Percentiles rank a stretch among this genome's conserved stretches.
Conservation (phyloP, 2,329 filamentous ascomycete genomes). For the Neoscytalidium dimidiatum region DNA sequence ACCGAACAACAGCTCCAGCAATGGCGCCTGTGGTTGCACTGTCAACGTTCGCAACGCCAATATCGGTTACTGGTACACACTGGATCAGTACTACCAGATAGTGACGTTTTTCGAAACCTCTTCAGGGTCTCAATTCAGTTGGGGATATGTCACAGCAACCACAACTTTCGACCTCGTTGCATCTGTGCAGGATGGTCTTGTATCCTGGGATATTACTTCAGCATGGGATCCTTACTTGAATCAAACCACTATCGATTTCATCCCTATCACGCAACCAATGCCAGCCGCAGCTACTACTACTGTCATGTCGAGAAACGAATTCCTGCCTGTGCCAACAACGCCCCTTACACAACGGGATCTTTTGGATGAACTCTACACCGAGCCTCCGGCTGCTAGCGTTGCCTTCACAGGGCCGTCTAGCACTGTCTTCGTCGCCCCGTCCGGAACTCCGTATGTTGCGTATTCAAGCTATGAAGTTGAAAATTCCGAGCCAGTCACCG, state of each 20-base stretch:
- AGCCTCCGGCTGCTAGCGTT: slow-evolving; percentile 28
- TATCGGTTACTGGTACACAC: slow-evolving; percentile 36
- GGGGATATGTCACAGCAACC: slow-evolving; percentile 31
- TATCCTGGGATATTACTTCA: slow-evolving; percentile 25
- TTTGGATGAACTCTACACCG: slow-evolving; percentile 21
- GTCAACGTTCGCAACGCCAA: slow-evolving; percentile 36
- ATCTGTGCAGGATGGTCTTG: slow-evolving; percentile 25
- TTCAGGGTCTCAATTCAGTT: slow-evolving; percentile 21
- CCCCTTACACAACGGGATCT: slow-evolving; percentile 27
- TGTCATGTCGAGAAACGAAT: slow-evolving; percentile 29
- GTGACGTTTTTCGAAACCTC: neutral
- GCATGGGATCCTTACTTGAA: slow-evolving; percentile 24
- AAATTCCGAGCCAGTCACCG: slow-evolving; percentile 27
- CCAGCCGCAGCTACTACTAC: slow-evolving; percentile 36
- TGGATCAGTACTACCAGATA: neutral
- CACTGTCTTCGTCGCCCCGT: slow-evolving; percentile 28
- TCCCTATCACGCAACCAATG: slow-evolving; percentile 17
- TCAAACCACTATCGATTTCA: slow-evolving; percentile 1
- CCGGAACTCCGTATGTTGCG: slow-evolving; percentile 44
- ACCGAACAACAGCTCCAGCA: slow-evolving; percentile 13
- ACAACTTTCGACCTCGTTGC: slow-evolving; percentile 35
- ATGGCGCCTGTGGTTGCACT: slow-evolving; percentile 30
- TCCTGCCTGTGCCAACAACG: slow-evolving; percentile 27
- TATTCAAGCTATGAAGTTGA: slow-evolving; percentile 48
- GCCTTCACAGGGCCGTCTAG: slow-evolving; percentile 27